phyloP scores from a whole-genome alignment of 352 stramenopile species.

The Aphanomyces cochlioides region DNA sequence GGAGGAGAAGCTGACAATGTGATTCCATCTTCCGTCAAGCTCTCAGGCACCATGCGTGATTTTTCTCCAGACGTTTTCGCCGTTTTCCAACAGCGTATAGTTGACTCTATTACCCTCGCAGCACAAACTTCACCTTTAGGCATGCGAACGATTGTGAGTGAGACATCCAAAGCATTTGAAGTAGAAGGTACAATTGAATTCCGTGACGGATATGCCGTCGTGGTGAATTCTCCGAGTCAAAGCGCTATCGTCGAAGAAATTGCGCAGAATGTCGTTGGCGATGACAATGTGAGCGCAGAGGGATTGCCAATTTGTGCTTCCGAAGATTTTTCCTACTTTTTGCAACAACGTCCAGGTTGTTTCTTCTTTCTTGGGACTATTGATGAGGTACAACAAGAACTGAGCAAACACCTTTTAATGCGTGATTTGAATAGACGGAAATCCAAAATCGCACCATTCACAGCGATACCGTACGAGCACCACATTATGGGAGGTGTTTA shows the following conservation, averaged over 20 bases:
- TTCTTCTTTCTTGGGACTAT: conserved; percentile 83
- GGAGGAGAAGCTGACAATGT: conserved; percentile 93
- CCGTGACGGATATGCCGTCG: conserved; percentile 62
- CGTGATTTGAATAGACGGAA: background rate
- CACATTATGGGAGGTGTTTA: background rate
- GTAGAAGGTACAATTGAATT: conserved; percentile 63
- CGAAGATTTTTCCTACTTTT: conserved; percentile 92
- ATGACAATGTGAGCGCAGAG: conserved; percentile 71
- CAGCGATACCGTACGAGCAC: conserved; percentile 43
- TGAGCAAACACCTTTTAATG: conserved; percentile 31
- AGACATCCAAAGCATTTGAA: conserved; percentile 79
- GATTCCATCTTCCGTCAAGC: conserved; percentile 78
- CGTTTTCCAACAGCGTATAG: conserved; percentile 45
- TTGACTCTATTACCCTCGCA: background rate
- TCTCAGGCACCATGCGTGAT: conserved; percentile 91
- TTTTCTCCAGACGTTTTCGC: conserved; percentile 86
- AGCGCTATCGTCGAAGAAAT: conserved; percentile 70
- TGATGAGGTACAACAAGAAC: conserved; percentile 39
- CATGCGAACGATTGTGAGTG: conserved; percentile 75
- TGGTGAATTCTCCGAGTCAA: conserved; percentile 75
- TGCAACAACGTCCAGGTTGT: conserved; percentile 74
- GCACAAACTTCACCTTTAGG: conserved; percentile 29
- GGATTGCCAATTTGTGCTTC: conserved; percentile 88
- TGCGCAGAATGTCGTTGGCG: conserved; percentile 36
- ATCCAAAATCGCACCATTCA: conserved; percentile 53